Evolutionary conservation across 2,329 filamentous ascomycete genomes (phyloP).

Genomic region (Verruconis gallopava): DNA sequence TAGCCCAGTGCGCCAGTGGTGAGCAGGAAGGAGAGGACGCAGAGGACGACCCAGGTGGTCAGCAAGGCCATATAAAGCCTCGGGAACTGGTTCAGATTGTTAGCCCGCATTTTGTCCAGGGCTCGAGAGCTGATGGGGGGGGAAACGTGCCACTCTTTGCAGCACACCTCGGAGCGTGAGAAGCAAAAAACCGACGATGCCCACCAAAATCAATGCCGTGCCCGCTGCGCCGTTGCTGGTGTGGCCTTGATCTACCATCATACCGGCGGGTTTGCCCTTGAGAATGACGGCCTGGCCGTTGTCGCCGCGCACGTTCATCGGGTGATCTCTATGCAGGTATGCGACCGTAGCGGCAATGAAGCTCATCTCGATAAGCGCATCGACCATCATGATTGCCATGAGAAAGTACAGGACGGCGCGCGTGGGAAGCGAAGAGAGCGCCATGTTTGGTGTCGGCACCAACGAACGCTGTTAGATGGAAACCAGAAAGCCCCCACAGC

Average conservation of each 20-base stretch:
- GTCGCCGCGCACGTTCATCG: background rate
- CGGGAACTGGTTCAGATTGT: slow-evolving; percentile 2
- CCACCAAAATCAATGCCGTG: slow-evolving; percentile 18
- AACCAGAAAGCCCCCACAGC: too few relatives aligned
- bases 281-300: background rate
- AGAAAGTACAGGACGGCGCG: background rate
- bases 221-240: slow-evolving; percentile 20
- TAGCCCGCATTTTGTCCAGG: too few relatives aligned
- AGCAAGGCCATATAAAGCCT: background rate
- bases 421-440: background rate
- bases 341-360: background rate
- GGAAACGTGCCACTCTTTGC: too few relatives aligned
- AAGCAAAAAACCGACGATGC: slow-evolving; percentile 16
- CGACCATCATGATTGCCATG: background rate
- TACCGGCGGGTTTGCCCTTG: background rate
- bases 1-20: slow-evolving; percentile 17
- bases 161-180: slow-evolving; percentile 10
- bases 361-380: background rate
- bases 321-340: background rate
- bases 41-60: slow-evolving; percentile 15
- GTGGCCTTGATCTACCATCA: slow-evolving; percentile 17
- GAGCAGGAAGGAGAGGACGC: slow-evolving; percentile 15
- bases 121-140: too few relatives aligned
- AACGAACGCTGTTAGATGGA: too few relatives aligned
- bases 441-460: background rate